Conservation (phyloP, 1,284 basidiomycete species). For the Boletus sp. region DNA sequence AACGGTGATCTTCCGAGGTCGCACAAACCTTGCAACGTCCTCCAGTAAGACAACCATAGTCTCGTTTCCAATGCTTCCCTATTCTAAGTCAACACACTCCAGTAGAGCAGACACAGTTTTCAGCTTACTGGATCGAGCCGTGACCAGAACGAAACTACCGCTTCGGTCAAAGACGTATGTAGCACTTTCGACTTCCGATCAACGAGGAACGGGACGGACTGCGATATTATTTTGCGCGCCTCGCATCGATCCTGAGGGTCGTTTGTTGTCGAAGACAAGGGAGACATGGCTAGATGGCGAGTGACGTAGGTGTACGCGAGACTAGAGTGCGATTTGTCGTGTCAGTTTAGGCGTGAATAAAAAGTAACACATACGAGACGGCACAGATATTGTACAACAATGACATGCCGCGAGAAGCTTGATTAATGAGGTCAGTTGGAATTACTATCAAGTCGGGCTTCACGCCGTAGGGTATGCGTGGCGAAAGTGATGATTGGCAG, state of each 20-base stretch:
- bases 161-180: constrained; percentile 45
- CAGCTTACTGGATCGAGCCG: constrained; percentile 47
- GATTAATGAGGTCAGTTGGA: constrained; percentile 45
- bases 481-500: background rate
- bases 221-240: constrained; percentile 45
- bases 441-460: constrained; percentile 47
- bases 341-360: background rate
- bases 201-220: constrained; percentile 57
- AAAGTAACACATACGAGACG: constrained; percentile 49
- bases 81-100: constrained; percentile 10
- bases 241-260: constrained; percentile 43
- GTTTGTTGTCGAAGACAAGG: constrained; percentile 41
- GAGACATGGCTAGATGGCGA: constrained; percentile 55
- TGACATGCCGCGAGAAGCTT: constrained; percentile 38
- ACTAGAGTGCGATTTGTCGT: constrained; percentile 33
- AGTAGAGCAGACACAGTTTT: background rate
- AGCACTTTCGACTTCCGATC: constrained; percentile 52
- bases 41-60: constrained; percentile 50
- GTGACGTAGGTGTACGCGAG: constrained; percentile 63
- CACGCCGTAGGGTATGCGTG: constrained; percentile 31
- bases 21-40: constrained; percentile 50
- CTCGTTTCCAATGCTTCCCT: constrained; percentile 46
- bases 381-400: constrained; percentile 64
- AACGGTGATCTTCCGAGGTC: constrained; percentile 41
- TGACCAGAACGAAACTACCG: constrained; percentile 60